Evolutionary conservation across 768 basidiomycete genomes (phyloP).

Genomic region (Boletus speciosus): DNA sequence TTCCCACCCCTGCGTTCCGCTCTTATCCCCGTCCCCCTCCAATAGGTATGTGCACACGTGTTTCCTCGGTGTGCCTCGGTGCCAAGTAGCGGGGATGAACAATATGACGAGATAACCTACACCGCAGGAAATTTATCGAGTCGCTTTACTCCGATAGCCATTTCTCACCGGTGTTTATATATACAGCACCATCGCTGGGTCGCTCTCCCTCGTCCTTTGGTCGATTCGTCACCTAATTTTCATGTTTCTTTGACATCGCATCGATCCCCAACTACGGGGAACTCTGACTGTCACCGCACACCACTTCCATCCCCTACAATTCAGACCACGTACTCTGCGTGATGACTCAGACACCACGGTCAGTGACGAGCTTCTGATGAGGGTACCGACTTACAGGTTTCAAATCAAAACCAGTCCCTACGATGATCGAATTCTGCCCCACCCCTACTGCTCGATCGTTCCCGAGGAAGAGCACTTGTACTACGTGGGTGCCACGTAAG

Average conservation of each 20-base stretch:
- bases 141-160: conserved; percentile 6
- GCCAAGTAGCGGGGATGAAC: conserved; percentile 17
- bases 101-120: conserved; percentile 4
- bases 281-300: conserved; percentile 1
- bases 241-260: conserved; percentile 12
- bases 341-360: conserved; percentile 14
- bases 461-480: background rate
- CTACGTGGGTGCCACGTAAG: conserved; percentile 8
- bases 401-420: conserved; percentile 6
- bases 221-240: conserved; percentile 7
- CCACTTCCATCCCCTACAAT: background rate
- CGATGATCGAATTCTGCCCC: background rate
- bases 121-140: background rate
- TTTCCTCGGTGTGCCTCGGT: conserved; percentile 7
- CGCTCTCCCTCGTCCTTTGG: background rate
- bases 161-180: conserved; percentile 20
- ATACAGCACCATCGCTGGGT: conserved; percentile 2
- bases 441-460: background rate
- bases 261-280: conserved; percentile 9
- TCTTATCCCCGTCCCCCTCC: conserved; percentile 9
- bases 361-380: background rate
- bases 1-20: conserved; percentile 18
- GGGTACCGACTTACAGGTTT: background rate
- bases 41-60: conserved; percentile 23
- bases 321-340: background rate